Percentiles rank a stretch among this genome's conserved stretches.
phyloP scores from a whole-genome alignment of 768 basidiomycete genomes.

The Agaricus sinodeliciosus region DNA sequence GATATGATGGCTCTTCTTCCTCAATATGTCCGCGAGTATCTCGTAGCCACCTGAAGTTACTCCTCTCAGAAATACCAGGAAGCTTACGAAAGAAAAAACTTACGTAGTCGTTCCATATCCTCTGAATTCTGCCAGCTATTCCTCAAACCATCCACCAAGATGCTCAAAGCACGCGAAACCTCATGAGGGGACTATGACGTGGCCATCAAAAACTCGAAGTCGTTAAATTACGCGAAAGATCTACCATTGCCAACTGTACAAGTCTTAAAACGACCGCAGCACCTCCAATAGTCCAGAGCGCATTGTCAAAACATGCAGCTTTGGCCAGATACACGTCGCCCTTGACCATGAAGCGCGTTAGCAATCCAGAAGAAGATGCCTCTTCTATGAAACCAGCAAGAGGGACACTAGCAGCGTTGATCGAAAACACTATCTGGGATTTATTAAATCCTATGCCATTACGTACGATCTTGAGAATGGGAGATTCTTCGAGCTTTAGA shows the following conservation, averaged over 20 bases:
- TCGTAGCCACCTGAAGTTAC: conserved; percentile 74
- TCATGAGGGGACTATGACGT: conserved; percentile 62
- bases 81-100: conserved; percentile 19
- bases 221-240: conserved; percentile 13
- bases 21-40: conserved; percentile 67
- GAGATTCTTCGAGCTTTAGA: conserved; percentile 10
- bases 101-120: conserved; percentile 87
- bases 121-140: conserved; percentile 92
- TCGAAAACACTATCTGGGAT: conserved; percentile 17
- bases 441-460: conserved; percentile 34
- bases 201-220: not conserved
- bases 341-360: conserved; percentile 23
- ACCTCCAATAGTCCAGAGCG: conserved; percentile 81
- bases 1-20: conserved; percentile 65
- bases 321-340: conserved; percentile 58
- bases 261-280: conserved; percentile 66
- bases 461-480: conserved; percentile 45
- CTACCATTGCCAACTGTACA: conserved; percentile 69
- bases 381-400: not conserved
- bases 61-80: not conserved
- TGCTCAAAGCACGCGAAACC: conserved; percentile 61
- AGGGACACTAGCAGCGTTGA: conserved; percentile 16
- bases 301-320: conserved; percentile 60
- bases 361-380: not conserved
- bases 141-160: conserved; percentile 70